Conservation (phyloP, 2,329 filamentous ascomycete genomes). For the Fusarium multiceps region DNA sequence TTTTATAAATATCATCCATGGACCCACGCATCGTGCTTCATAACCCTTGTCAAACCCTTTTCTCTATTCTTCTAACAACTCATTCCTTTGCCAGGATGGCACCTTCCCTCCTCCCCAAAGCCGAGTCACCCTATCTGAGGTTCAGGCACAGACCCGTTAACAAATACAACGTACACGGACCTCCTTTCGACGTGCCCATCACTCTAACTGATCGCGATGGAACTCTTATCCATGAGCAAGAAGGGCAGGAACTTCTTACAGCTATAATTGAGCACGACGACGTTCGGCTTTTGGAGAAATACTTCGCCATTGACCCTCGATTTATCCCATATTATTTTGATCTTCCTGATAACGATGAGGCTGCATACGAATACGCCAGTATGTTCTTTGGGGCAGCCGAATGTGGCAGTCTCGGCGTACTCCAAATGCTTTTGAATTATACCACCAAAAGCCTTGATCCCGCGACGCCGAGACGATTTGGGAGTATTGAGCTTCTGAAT, state of each 20-base stretch:
- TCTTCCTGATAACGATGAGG: neutral
- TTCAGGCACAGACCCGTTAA: neutral
- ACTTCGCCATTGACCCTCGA: neutral
- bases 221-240: neutral
- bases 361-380: neutral
- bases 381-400: too few relatives aligned
- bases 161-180: neutral
- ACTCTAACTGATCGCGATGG: neutral
- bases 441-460: too few relatives aligned
- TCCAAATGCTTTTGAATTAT: too few relatives aligned
- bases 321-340: neutral
- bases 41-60: rapidly evolving
- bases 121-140: neutral
- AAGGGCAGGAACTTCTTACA: neutral
- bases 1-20: too few relatives aligned
- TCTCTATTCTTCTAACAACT: too few relatives aligned
- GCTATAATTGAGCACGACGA: neutral
- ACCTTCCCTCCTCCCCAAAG: neutral
- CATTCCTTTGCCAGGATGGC: neutral
- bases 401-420: too few relatives aligned
- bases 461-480: too few relatives aligned
- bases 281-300: neutral
- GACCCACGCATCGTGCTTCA: rapidly evolving
- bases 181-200: neutral
- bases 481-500: neutral